Base-by-base conservation (phyloP, 2,329 filamentous ascomycete genomes). In the Epichloe gansuensis region DNA sequence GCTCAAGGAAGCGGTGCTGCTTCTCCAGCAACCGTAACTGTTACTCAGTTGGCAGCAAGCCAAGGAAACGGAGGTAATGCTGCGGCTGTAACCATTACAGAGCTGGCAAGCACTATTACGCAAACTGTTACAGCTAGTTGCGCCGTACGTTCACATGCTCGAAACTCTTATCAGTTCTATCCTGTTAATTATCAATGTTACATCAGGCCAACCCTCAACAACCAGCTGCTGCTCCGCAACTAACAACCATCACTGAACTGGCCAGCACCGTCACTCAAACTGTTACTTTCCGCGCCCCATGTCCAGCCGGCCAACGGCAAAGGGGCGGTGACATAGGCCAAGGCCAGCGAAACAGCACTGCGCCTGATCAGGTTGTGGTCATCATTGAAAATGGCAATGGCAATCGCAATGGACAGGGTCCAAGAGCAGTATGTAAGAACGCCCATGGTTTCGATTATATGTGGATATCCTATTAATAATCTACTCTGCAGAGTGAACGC, bases 41-140 rank as follows among this genome's bases (percentile, higher is more conserved):
- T 50, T 23, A 50, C 48, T 11, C 48, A 50, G n/a, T 5, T 41
- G 21, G 31, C 31, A 31, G 39, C 48, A 38, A 43, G 11, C 37
- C 37, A 52, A 13, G 31, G 25, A 43, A 37, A 48, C 46, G 28
- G 37, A 4, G 45, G 31, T 21, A 31, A 25, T 52, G 21, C 9
- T 41, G 38, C 56, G 37, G 55, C 51, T 9, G 55, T 62, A 9
- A 63, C 62, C 5, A 50, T 49, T 28, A 54, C 52, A 5, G 45
- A 48, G 37, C 41, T 47, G 21, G 47, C 51, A 11, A 54, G 39
- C 15, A 54, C 52, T 12, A 46, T 56, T 28, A 56, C 54, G 9
- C 43, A 48, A 23, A 56, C 52, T 11, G 39, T 54, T 13, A 56
- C 54, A 21, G 54, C 48, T 25, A 17, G 23, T 35, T 52, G 54